Percentiles rank a stretch among this genome's conserved stretches.
Evolutionary conservation across 352 stramenopile species (phyloP).

Genomic region (Phytophthora cryptogea): DNA sequence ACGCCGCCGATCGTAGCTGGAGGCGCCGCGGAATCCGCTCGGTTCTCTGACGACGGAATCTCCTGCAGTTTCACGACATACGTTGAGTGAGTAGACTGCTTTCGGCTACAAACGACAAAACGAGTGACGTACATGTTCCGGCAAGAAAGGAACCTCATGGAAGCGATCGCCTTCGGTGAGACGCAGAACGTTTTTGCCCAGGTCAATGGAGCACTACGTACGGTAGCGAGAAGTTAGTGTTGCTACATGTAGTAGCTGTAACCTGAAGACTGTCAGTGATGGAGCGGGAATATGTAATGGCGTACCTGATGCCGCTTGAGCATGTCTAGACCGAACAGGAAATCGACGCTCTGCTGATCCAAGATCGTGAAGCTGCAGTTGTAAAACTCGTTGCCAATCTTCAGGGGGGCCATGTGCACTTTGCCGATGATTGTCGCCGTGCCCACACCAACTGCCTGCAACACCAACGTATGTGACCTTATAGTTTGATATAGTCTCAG

Average conservation of each 20-base stretch:
- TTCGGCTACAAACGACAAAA: not conserved
- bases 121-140: conserved; percentile 71
- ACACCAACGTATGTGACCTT: conserved; percentile 3
- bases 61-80: conserved; percentile 38
- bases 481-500: conserved; percentile 2
- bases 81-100: conserved; percentile 3
- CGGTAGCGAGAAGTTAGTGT: conserved; percentile 1
- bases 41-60: conserved; percentile 69
- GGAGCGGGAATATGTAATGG: not conserved
- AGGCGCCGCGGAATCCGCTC: conserved; percentile 28
- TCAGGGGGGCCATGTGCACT: conserved; percentile 93
- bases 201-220: conserved; percentile 95
- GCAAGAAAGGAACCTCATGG: conserved; percentile 87
- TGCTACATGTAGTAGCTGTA: not conserved
- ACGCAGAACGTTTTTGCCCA: conserved; percentile 90
- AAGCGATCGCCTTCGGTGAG: conserved; percentile 66
- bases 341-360: conserved; percentile 95
- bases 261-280: no score
- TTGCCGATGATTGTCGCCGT: conserved; percentile 96
- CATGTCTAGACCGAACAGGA: conserved; percentile 99
- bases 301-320: conserved; percentile 94
- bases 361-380: conserved; percentile 95
- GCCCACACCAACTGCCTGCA: conserved; percentile 93
- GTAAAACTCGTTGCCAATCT: conserved; percentile 91
- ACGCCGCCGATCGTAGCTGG: conserved; percentile 32